Conservation (phyloP, 2,329 filamentous ascomycete genomes). For the Thermochaetoides dissita region DNA sequence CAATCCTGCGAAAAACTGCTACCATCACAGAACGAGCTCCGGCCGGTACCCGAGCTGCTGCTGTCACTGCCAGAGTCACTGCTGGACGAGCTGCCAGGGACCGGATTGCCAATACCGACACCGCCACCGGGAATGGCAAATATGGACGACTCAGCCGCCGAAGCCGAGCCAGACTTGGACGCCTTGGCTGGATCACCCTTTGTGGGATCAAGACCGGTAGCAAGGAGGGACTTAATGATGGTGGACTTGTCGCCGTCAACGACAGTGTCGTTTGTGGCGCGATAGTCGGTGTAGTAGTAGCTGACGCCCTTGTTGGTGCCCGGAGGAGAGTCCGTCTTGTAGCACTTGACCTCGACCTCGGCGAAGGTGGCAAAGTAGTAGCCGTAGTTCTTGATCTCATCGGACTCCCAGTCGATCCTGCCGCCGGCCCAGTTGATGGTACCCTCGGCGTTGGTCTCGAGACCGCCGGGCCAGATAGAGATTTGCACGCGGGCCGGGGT, state of each 20-base stretch:
- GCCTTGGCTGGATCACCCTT: conserved; percentile 20
- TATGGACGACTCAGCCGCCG: conserved; percentile 5
- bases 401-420: conserved; percentile 69
- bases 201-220: conserved; percentile 65
- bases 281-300: conserved; percentile 58
- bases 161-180: conserved; percentile 5
- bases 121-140: conserved; percentile 20
- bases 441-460: conserved; percentile 61
- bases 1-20: conserved; percentile 30
- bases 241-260: conserved; percentile 61
- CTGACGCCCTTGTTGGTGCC: conserved; percentile 56
- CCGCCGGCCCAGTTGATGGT: conserved; percentile 90
- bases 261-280: conserved; percentile 63
- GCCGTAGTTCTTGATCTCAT: conserved; percentile 65
- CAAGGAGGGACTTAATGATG: conserved; percentile 63
- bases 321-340: conserved; percentile 44
- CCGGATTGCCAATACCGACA: conserved; percentile 4
- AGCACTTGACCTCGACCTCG: conserved; percentile 75
- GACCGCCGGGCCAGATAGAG: conserved; percentile 90
- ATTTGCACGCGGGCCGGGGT: conserved; percentile 83
- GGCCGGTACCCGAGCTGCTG: conserved; percentile 9
- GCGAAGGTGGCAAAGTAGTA: conserved; percentile 80
- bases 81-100: conserved; percentile 13
- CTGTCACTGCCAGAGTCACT: conserved; percentile 9
- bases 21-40: conserved; percentile 20